Evolutionary conservation across 305 asterid genomes (phyloP).

Genomic region (Fraxinus xanthoxyloides): DNA sequence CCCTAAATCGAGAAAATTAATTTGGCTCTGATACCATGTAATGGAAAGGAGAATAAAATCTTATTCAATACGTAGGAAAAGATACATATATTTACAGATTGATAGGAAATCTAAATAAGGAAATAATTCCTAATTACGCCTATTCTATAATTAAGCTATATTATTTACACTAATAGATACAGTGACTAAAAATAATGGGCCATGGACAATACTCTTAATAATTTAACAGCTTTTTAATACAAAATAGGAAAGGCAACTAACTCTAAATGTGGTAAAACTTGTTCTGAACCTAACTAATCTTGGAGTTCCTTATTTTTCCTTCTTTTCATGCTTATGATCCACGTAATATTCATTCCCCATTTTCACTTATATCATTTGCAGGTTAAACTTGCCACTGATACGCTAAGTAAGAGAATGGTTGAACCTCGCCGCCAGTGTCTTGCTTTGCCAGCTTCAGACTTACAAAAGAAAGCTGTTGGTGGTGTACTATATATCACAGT

Average conservation of each 20-base stretch:
- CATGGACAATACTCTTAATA: neutral
- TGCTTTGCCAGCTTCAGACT: conserved; percentile 71
- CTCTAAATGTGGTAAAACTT: neutral
- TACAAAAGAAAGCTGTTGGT: conserved; percentile 75
- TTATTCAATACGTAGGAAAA: no score
- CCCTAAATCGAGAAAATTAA: no score
- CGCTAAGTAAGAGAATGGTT: conserved; percentile 82
- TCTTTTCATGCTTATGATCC: neutral
- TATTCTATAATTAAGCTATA: no score
- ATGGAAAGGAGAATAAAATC: no score
- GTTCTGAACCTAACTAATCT: neutral
- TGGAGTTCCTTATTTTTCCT: neutral
- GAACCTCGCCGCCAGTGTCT: conserved; percentile 95
- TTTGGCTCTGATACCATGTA: no score
- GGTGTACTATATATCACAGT: conserved; percentile 68
- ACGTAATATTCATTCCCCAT: neutral
- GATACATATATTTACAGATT: no score
- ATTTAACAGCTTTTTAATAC: neutral
- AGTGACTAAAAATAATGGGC: neutral
- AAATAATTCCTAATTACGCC: no score
- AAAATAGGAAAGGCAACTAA: neutral
- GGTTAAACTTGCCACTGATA: conserved; percentile 80
- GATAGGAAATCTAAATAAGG: no score
- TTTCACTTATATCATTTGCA: conserved; percentile 27
- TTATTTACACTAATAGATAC: no score